Evolutionary conservation across 2,329 filamentous ascomycete species (phyloP), one percentile per base, ranked within the genome.

Genomic region (Fonsecaea monophora): DNA sequence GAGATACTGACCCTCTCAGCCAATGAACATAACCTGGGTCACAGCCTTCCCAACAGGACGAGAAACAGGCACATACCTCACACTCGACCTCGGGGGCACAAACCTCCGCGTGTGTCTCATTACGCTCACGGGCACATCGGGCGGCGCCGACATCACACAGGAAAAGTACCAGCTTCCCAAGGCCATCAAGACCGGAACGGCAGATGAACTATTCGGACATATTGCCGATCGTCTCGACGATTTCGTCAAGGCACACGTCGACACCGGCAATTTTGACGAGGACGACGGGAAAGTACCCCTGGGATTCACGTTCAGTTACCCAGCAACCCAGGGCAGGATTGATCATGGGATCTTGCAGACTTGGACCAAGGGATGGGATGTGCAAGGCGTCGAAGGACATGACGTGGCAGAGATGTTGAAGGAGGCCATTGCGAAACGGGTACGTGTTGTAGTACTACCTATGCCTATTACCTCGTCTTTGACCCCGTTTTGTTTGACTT

Each of bases 341-440:
- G 92, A 97, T 73, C 92, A 96, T 78, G 94, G 94, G 72, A 85
- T 96, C 45, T 85, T 97, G 66, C 94, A 97, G 80, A 90, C 93
- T 72, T 98, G 94, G 94, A 97, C 94, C 73, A 98, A 98, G 84
- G 94, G 94, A 2, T 97, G 97, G 76, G 94, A 97, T 77, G 96
- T 97, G 78, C 83, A 86, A 8, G 92, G 91, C n/a, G 92, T 96
- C 50, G 92, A 96, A 80, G 92, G 92, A 61, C 75, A 92, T 56
- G 93, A 97, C 74, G 89, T 96, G 13, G 92, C 94, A 1, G 89
- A 90, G 55, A 90, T 94, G 82, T 88, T 97, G 45, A 90, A 94
- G 78, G 86, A 85, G 60, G 92, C 91, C 13, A 81, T 96, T 53
- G 83, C 85, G 67, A 89, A 89, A 78, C 84, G 88, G 75, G 90